These are phyloP conservation scores for Paramecium octaurelia DNA, from an alignment of 73 alveolate genomes.

Conservation along the genomic window DNA sequence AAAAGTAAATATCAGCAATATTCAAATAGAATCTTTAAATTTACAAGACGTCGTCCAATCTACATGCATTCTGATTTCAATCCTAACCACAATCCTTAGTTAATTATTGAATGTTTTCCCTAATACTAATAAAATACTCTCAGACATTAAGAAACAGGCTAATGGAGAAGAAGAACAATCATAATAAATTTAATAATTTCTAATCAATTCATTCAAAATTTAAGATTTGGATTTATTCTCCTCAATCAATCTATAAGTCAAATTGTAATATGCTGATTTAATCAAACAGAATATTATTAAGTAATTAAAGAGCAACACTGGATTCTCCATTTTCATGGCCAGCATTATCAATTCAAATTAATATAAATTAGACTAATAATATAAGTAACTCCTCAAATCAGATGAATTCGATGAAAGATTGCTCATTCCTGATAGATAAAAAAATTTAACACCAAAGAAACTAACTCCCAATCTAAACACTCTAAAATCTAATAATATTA, in stretches of 20 bases:
- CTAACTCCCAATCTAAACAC: neutral
- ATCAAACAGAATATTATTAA: neutral
- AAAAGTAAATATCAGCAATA: constrained; percentile 11
- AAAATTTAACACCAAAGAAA: constrained; percentile 20
- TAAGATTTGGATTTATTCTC: neutral
- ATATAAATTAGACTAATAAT: constrained; percentile 31
- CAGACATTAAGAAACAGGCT: neutral
- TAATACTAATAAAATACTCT: neutral
- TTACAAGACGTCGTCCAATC: constrained; percentile 1
- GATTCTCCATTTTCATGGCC: neutral
- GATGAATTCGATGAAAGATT: constrained; percentile 51
- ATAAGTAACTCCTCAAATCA: neutral
- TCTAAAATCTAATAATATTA: neutral
- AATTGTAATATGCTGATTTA: neutral
- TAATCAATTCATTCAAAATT: neutral
- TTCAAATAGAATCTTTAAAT: neutral
- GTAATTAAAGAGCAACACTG: neutral
- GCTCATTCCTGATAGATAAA: constrained; percentile 17
- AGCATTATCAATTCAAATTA: constrained; percentile 25
- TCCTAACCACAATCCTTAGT: neutral
- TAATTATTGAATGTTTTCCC: neutral
- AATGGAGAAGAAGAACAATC: neutral
- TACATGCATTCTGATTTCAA: neutral
- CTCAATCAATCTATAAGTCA: neutral
- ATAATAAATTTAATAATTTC: neutral